Evolutionary conservation across 768 basidiomycete genomes (phyloP).

Genomic region (Termitomyces sp.): DNA sequence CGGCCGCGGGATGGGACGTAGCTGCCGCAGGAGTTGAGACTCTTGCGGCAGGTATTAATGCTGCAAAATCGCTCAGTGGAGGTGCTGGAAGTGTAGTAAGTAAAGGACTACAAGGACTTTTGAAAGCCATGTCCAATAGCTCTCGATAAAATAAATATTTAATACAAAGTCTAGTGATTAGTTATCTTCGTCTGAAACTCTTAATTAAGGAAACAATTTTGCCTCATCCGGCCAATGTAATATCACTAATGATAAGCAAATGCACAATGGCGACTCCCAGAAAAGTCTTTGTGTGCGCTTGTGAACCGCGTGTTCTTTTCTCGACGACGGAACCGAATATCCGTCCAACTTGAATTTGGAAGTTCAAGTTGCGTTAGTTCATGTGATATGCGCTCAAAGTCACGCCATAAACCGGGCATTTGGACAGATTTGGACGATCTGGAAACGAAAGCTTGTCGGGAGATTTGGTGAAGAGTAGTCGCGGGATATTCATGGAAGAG

Average conservation of each 20-base stretch:
- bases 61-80: slow-evolving; percentile 20
- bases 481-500: slow-evolving; percentile 16
- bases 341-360: slow-evolving; percentile 11
- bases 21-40: slow-evolving; percentile 43
- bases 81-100: slow-evolving; percentile 18
- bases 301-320: too few species aligned
- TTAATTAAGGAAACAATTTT: neutral
- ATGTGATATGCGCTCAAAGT: slow-evolving; percentile 3
- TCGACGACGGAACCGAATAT: slow-evolving; percentile 1
- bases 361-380: neutral
- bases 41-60: slow-evolving; percentile 27
- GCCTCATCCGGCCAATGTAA: slow-evolving; percentile 1
- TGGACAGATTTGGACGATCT: slow-evolving; percentile 11
- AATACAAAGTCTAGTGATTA: neutral
- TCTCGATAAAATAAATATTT: neutral
- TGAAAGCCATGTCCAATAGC: slow-evolving; percentile 10
- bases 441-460: slow-evolving; percentile 18
- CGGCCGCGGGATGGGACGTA: slow-evolving; percentile 24
- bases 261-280: slow-evolving; percentile 2
- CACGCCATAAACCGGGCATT: slow-evolving; percentile 12
- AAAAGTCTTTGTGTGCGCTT: slow-evolving; percentile 4
- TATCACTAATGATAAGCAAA: neutral
- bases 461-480: slow-evolving; percentile 19
- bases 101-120: slow-evolving; percentile 23
- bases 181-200: neutral